Conservation (phyloP, 306 rosid genomes). For the Luffa acutangula region DNA sequence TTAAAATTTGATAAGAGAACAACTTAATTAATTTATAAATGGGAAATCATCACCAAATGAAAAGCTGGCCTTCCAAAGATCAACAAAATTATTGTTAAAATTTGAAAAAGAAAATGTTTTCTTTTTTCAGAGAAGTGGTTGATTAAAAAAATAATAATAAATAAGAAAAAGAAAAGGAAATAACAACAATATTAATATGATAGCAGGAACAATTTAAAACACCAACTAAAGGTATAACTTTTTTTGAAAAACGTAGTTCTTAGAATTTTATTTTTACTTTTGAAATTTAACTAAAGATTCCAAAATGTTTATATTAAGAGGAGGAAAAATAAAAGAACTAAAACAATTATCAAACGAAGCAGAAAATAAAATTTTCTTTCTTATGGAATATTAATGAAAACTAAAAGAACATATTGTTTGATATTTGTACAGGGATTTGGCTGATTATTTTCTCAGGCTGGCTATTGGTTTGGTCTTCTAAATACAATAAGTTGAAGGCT, state of each 20-base stretch:
- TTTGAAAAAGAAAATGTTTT: background rate
- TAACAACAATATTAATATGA: too few relatives aligned
- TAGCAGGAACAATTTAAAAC: too few relatives aligned
- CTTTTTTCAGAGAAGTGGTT: background rate
- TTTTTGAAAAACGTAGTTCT: background rate
- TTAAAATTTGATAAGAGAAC: too few relatives aligned
- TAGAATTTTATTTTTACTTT: too few relatives aligned
- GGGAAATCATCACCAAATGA: background rate
- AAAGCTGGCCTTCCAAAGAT: background rate
- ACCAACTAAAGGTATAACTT: too few relatives aligned
- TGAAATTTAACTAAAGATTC: background rate
- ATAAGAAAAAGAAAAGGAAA: background rate
- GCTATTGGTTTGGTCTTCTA: background rate
- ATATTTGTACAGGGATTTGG: background rate
- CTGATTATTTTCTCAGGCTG: background rate
- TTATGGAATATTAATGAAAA: background rate
- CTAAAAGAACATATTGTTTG: background rate
- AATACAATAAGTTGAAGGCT: background rate
- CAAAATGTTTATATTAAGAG: background rate
- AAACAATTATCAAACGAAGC: background rate
- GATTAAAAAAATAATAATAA: too few relatives aligned
- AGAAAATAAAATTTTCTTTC: background rate
- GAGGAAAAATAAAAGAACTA: too few relatives aligned
- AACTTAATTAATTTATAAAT: background rate
- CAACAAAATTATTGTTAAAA: background rate